These are phyloP conservation scores for Buxus sempervirens DNA, from an alignment of 164 flowering plant genomes.

Conservation along the genomic window DNA sequence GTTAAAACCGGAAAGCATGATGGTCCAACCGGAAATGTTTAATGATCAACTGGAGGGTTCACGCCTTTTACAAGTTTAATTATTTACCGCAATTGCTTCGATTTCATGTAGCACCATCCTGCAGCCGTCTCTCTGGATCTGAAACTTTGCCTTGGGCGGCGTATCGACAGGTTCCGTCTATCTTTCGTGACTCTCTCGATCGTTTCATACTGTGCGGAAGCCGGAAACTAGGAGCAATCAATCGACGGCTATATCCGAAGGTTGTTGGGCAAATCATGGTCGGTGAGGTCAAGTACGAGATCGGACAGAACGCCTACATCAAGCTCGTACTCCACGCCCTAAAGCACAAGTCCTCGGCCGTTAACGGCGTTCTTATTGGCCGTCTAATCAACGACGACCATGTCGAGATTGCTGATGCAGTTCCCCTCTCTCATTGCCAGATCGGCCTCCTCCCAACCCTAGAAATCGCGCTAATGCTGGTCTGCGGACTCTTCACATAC, in stretches of 20 bases:
- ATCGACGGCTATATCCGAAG: not conserved
- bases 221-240: too few relatives aligned
- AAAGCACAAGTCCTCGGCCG: conserved; percentile 72
- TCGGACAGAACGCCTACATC: conserved; percentile 77
- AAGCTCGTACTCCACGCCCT: conserved; percentile 87
- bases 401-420: conserved; percentile 73
- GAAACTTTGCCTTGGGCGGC: too few relatives aligned
- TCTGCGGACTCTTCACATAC: conserved; percentile 14
- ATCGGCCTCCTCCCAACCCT: conserved; percentile 84
- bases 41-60: too few relatives aligned
- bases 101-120: too few relatives aligned
- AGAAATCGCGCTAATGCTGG: conserved; percentile 88
- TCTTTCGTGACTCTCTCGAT: too few relatives aligned
- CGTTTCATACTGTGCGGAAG: too few relatives aligned
- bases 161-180: too few relatives aligned
- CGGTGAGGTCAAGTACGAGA: conserved; percentile 62
- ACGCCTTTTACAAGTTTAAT: too few relatives aligned
- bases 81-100: too few relatives aligned
- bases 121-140: too few relatives aligned
- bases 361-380: conserved; percentile 84
- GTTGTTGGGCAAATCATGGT: conserved; percentile 25
- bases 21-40: too few relatives aligned
- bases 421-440: conserved; percentile 89
- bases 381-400: conserved; percentile 34
- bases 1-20: too few relatives aligned